Evolutionary conservation across 139 green algal species (phyloP).

Genomic region (Picocystis salinarum): DNA sequence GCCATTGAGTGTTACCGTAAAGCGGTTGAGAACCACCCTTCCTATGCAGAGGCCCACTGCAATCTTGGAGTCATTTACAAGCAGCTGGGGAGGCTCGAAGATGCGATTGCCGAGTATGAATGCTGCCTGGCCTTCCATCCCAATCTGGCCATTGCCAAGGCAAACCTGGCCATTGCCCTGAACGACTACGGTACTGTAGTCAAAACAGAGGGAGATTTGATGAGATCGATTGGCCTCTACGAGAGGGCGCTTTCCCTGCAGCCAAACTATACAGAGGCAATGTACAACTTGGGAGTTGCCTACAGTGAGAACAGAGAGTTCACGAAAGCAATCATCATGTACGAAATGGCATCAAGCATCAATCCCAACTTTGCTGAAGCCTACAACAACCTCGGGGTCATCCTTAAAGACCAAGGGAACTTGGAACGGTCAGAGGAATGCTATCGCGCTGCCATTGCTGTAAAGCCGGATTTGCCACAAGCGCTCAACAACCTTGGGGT

Average conservation of each 20-base stretch:
- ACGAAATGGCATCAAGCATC: conserved; percentile 56
- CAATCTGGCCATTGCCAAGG: conserved; percentile 37
- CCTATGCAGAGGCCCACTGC: conserved; percentile 69
- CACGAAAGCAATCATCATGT: conserved; percentile 70
- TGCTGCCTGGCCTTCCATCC: conserved; percentile 33
- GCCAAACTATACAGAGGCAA: conserved; percentile 41
- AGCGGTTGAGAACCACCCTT: conserved; percentile 25
- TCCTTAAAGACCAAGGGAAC: not conserved
- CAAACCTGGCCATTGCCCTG: conserved; percentile 71
- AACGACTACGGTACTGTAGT: conserved; percentile 52
- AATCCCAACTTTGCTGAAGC: conserved; percentile 65
- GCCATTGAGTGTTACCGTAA: conserved; percentile 15
- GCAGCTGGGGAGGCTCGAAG: conserved; percentile 35
- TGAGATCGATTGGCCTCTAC: conserved; percentile 7
- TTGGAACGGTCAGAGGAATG: not conserved
- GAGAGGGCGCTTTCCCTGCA: not conserved
- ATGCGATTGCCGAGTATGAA: conserved; percentile 62
- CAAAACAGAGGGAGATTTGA: conserved; percentile 19
- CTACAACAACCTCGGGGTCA: conserved; percentile 22
- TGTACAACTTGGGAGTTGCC: conserved; percentile 90
- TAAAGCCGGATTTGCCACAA: conserved; percentile 42
- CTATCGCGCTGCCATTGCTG: not conserved
- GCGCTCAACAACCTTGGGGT: conserved; percentile 88
- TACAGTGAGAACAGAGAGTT: conserved; percentile 32
- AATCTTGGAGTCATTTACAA: conserved; percentile 75